These are phyloP conservation scores for Leccinum boreale DNA, from an alignment of 768 basidiomycete species.

Conservation along the genomic window DNA sequence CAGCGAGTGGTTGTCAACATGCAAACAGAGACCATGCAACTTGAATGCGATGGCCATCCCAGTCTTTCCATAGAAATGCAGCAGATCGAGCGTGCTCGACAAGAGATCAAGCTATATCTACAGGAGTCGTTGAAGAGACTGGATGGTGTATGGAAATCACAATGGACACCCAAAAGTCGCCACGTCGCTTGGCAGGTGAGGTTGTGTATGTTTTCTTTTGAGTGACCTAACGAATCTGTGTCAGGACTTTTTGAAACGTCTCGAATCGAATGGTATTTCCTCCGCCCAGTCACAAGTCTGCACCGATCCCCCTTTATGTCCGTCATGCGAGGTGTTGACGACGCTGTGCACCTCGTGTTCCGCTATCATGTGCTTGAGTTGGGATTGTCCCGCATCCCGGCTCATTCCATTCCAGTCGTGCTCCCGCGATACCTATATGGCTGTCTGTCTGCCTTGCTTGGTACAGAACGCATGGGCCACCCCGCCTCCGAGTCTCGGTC, in stretches of 20 bases:
- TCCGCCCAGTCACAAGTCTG: not conserved
- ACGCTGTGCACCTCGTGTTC: slow-evolving; percentile 10
- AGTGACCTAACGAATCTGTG: not conserved
- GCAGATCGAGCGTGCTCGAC: slow-evolving; percentile 8
- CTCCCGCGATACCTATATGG: slow-evolving; percentile 4
- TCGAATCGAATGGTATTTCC: slow-evolving; percentile 8
- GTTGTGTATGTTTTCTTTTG: not conserved
- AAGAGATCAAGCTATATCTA: too few relatives aligned
- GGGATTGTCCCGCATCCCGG: slow-evolving; percentile 14
- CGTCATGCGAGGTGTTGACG: slow-evolving; percentile 8
- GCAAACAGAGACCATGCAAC: slow-evolving; percentile 6
- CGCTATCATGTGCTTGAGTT: slow-evolving; percentile 16
- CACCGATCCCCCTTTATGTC: slow-evolving; percentile 4
- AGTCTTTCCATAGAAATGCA: slow-evolving; percentile 16
- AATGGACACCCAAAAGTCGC: too few relatives aligned
- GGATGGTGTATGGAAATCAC: not conserved
- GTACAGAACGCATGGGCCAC: not conserved
- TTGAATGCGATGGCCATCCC: slow-evolving; percentile 8
- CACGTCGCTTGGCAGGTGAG: not conserved
- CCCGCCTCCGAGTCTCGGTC: slow-evolving; percentile 6
- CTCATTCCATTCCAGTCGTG: slow-evolving; percentile 19
- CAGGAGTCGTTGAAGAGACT: not conserved
- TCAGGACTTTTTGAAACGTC: slow-evolving; percentile 20
- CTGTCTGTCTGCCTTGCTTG: slow-evolving; percentile 11
- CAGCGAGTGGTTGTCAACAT: slow-evolving; percentile 17